Conservation (phyloP, 306 rosid species). For the Sicyos baderoa region DNA sequence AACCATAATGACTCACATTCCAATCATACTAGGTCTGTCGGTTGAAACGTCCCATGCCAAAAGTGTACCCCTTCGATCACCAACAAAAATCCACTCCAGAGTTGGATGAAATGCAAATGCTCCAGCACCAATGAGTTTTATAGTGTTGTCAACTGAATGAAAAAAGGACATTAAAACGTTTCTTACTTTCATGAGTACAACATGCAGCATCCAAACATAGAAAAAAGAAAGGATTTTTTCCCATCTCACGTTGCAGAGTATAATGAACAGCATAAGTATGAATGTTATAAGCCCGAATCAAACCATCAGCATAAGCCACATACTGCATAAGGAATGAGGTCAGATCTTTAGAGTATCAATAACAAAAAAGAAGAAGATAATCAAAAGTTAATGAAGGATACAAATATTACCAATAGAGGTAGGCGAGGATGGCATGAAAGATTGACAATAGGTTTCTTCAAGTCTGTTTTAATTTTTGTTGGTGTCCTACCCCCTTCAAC, state of each 20-base stretch:
- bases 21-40: constrained; percentile 91
- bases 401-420: constrained; percentile 60
- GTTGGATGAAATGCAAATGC: constrained; percentile 98
- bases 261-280: constrained; percentile 91
- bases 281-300: constrained; percentile 92
- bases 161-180: constrained; percentile 23
- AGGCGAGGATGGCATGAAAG: constrained; percentile 99
- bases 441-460: constrained; percentile 93
- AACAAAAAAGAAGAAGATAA: constrained; percentile 14
- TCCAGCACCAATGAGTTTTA: constrained; percentile 90
- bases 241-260: constrained; percentile 80
- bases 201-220: neutral
- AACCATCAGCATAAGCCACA: constrained; percentile 90
- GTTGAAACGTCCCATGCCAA: constrained; percentile 97
- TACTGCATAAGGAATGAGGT: constrained; percentile 42
- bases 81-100: constrained; percentile 95
- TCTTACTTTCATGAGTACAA: neutral
- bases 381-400: constrained; percentile 7
- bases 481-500: constrained; percentile 95
- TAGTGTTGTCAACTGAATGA: constrained; percentile 67
- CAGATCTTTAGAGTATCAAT: constrained; percentile 19
- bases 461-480: constrained; percentile 89
- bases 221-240: constrained; percentile 22
- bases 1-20: constrained; percentile 67
- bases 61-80: constrained; percentile 93